Conservation (phyloP, 208 protist genomes). For the Borovskyia barvae region DNA sequence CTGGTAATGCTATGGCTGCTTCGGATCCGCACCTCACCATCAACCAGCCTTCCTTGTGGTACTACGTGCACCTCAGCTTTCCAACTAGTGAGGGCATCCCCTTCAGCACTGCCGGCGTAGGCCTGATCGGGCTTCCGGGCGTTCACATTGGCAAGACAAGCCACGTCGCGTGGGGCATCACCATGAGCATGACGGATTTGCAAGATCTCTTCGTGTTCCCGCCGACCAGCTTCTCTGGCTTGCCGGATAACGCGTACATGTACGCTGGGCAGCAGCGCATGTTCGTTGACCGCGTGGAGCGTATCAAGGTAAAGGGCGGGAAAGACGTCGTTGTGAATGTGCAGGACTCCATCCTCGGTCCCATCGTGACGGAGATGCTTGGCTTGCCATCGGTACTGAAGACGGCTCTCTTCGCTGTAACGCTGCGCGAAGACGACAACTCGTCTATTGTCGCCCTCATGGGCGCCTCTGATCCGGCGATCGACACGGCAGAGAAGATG, state of each 20-base stretch:
- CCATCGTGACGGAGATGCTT: slow-evolving; percentile 41
- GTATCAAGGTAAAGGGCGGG: slow-evolving; percentile 46
- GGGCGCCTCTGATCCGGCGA: slow-evolving; percentile 27
- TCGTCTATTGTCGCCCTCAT: slow-evolving; percentile 36
- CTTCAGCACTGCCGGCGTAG: slow-evolving; percentile 47
- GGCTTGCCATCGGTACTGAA: slow-evolving; percentile 31
- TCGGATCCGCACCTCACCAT: slow-evolving; percentile 61
- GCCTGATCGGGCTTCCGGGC: slow-evolving; percentile 44
- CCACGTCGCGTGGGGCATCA: slow-evolving; percentile 65
- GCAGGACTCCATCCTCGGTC: slow-evolving; percentile 49
- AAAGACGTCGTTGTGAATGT: slow-evolving; percentile 47
- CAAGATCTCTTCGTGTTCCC: slow-evolving; percentile 62
- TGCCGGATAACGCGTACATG: slow-evolving; percentile 37
- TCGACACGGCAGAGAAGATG: slow-evolving; percentile 42
- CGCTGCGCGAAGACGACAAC: slow-evolving; percentile 39
- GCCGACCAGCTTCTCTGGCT: slow-evolving; percentile 11
- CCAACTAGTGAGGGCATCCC: slow-evolving; percentile 19
- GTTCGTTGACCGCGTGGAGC: slow-evolving; percentile 38
- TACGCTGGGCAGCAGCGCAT: slow-evolving; percentile 29
- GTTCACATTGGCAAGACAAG: slow-evolving; percentile 56
- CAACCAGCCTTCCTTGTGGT: slow-evolving; percentile 61
- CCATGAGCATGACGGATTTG: slow-evolving; percentile 64
- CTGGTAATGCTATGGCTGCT: slow-evolving; percentile 35
- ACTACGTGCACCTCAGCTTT: slow-evolving; percentile 55
- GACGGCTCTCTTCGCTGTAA: slow-evolving; percentile 40